Base-by-base conservation (phyloP, 2,329 filamentous ascomycete species). In the Emmonsiellopsis sp. region DNA sequence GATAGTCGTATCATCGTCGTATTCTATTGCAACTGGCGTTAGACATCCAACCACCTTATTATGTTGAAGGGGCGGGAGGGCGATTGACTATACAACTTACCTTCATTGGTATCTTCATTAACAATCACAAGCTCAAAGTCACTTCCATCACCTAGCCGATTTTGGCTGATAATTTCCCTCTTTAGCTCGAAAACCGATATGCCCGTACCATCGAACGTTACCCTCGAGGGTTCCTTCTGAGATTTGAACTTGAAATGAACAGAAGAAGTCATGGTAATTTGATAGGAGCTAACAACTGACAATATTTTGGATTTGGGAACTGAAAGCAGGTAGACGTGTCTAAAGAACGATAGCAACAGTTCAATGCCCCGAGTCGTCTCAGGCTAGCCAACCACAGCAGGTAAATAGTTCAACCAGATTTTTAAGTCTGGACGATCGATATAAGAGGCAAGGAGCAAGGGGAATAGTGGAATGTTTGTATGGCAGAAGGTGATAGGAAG, bases 171-270 rank as follows among this genome's bases (percentile, higher is more conserved):
- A 67, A 98, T 98, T 75, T 97, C 93, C 76, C 92, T 87, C 77
- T 98, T 98, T 68, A 98, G 80, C 70, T 98, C 94, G 74, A 97
- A 98, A 59, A 97, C 93, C 57, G 92, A 95, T 68, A 97, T 95
- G 72, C 89, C 89, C 64, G 92, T 96, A 68, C 93, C 93, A 73
- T 98, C 92, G 72, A 98, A 97, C 67, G 91, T 88, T 65, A 98
- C 90, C 67, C 91, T 84, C 54, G 89, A 89, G 56, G 90, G 89
- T 69, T 97, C 93, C 76, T 90, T 96, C 70, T 94, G 90, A 63
- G 92, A 97, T 76, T 96, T 97, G 85, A 98, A 98, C 76, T 95
- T 95, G 87, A 96, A 98, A 76, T 96, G 97, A 68, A 98, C 93
- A 61, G 91, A 97, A 54, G 93, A 95, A 69, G 89, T 83, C 91